These are phyloP conservation scores for Epicoccum sorghinum DNA, from an alignment of 2,329 filamentous ascomycete genomes.

Conservation along the genomic window DNA sequence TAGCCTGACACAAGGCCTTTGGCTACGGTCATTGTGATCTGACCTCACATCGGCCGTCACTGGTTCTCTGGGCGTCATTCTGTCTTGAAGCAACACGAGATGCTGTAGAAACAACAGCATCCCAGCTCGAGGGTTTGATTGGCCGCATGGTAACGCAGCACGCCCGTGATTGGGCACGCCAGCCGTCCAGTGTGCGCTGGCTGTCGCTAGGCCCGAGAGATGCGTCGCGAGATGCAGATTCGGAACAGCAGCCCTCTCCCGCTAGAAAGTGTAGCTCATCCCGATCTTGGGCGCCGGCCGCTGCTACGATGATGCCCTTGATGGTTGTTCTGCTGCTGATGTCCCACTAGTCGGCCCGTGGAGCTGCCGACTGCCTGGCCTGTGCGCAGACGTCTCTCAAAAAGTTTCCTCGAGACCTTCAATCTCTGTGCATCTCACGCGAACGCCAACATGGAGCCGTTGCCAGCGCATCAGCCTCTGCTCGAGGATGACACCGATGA, in stretches of 20 bases:
- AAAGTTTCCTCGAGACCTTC: conserved; percentile 38
- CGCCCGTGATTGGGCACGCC: conserved; percentile 27
- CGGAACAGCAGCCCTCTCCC: conserved; percentile 27
- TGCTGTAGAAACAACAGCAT: background rate
- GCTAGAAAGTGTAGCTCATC: conserved; percentile 32
- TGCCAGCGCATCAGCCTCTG: conserved; percentile 45
- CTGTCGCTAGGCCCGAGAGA: conserved; percentile 17
- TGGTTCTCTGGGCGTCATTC: conserved; percentile 8
- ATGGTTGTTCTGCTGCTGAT: background rate
- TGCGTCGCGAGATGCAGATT: conserved; percentile 29
- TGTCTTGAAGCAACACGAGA: background rate
- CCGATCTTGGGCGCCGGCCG: background rate
- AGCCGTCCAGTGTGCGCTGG: conserved; percentile 42
- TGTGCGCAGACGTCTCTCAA: conserved; percentile 24
- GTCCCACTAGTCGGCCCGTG: conserved; percentile 7
- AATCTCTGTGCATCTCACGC: conserved; percentile 28
- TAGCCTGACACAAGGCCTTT: conserved; percentile 10
- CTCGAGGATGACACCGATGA: conserved; percentile 47
- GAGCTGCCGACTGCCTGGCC: conserved; percentile 25
- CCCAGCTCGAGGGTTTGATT: background rate
- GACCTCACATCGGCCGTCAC: background rate
- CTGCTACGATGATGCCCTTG: background rate
- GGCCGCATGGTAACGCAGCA: conserved; percentile 1
- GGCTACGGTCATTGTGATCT: conserved; percentile 3
- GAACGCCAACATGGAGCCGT: conserved; percentile 42